Evolutionary conservation across 2,329 filamentous ascomycete species (phyloP).

Genomic region (Epichloe bromicola): DNA sequence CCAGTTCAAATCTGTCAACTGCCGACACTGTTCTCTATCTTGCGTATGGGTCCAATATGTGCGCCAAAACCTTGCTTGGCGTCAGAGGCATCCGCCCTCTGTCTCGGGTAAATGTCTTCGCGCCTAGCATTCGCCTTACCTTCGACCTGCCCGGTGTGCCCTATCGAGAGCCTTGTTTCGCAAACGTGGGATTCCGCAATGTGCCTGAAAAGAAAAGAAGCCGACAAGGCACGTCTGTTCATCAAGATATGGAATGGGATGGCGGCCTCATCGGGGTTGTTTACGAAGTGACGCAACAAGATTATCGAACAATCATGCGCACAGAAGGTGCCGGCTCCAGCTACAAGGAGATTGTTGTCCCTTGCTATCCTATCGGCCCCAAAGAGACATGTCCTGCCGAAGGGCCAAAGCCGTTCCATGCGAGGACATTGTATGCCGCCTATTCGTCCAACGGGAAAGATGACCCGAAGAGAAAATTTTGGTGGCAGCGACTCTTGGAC

Average conservation of each 20-base stretch:
- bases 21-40: slow-evolving; percentile 56
- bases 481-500: slow-evolving; percentile 33
- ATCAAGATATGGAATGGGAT: slow-evolving; percentile 39
- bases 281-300: slow-evolving; percentile 76
- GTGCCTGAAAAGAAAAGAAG: slow-evolving; percentile 27
- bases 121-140: slow-evolving; percentile 62
- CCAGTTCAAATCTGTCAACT: slow-evolving; percentile 11
- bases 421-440: slow-evolving; percentile 73
- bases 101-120: slow-evolving; percentile 68
- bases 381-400: slow-evolving; percentile 47
- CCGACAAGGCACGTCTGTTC: slow-evolving; percentile 5
- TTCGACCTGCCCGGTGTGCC: slow-evolving; percentile 81
- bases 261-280: slow-evolving; percentile 85
- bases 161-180: slow-evolving; percentile 85
- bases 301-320: slow-evolving; percentile 76
- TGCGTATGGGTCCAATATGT: slow-evolving; percentile 87
- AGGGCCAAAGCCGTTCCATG: slow-evolving; percentile 55
- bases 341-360: slow-evolving; percentile 75
- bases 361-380: slow-evolving; percentile 57
- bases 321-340: slow-evolving; percentile 78
- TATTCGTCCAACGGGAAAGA: slow-evolving; percentile 23
- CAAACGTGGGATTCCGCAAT: slow-evolving; percentile 57
- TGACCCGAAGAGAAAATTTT: slow-evolving; percentile 23
- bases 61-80: slow-evolving; percentile 65
- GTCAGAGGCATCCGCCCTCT: slow-evolving; percentile 68